Conservation (phyloP, 352 stramenopile species). For the Globisporangium cystogenes region DNA sequence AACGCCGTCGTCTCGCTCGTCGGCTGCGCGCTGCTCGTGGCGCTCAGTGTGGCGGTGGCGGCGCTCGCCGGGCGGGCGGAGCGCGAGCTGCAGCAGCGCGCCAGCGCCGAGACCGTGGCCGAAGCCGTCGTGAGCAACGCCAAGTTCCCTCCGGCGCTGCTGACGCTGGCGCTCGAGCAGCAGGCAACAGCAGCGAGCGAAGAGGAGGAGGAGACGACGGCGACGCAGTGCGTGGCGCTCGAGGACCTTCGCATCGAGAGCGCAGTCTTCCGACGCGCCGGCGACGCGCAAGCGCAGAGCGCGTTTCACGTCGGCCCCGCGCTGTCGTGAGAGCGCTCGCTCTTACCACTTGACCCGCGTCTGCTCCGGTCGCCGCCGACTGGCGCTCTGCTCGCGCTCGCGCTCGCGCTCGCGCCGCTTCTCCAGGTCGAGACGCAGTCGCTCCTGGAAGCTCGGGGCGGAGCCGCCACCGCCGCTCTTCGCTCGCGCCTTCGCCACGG, state of each 20-base stretch:
- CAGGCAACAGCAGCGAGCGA: background rate
- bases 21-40: conserved; percentile 1
- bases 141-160: conserved; percentile 9
- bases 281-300: background rate
- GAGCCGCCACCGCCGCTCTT: background rate
- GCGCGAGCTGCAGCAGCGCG: background rate
- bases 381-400: background rate
- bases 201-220: background rate
- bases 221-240: background rate
- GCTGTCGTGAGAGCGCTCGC: background rate
- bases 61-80: background rate
- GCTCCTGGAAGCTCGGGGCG: conserved; percentile 31
- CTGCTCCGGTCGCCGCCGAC: background rate
- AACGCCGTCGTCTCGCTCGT: conserved; percentile 8
- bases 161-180: background rate
- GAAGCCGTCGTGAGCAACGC: conserved; percentile 6
- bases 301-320: background rate
- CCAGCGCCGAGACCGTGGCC: conserved; percentile 1
- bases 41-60: background rate
- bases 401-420: conserved; percentile 28
- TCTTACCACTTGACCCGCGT: conserved; percentile 5
- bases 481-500: conserved; percentile 1
- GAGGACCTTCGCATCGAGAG: conserved; percentile 7
- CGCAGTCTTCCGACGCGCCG: background rate
- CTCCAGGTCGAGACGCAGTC: conserved; percentile 35